phyloP scores from a whole-genome alignment of 2,329 filamentous ascomycete genomes.

The Calonectria pteridis region DNA sequence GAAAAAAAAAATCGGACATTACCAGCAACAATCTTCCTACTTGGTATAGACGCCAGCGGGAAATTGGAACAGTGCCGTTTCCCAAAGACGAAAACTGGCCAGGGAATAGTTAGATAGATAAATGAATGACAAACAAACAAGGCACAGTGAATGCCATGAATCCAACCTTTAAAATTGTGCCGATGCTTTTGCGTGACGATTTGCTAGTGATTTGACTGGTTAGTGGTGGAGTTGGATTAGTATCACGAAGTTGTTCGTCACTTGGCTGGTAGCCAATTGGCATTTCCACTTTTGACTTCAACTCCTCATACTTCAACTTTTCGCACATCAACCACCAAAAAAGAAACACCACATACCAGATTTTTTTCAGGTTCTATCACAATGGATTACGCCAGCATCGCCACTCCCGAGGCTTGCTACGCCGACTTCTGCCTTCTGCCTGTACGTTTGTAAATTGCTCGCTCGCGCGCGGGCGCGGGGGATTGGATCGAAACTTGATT shows the following conservation, averaged over 20 bases:
- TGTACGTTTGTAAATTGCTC: conserved; percentile 52
- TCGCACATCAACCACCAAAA: not conserved
- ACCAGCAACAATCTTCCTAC: not conserved
- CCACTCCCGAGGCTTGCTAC: conserved; percentile 81
- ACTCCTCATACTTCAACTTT: conserved; percentile 4
- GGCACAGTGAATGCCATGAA: conserved; percentile 20
- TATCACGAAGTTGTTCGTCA: conserved; percentile 35
- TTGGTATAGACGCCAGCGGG: not conserved
- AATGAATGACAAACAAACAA: conserved; percentile 11
- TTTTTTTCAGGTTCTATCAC: not conserved
- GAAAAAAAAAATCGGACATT: not conserved
- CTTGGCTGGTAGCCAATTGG: conserved; percentile 37
- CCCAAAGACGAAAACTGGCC: not conserved
- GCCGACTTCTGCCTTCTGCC: conserved; percentile 95
- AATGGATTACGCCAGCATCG: conserved; percentile 62
- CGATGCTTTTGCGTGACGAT: not conserved
- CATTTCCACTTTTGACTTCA: conserved; percentile 15
- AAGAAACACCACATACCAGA: not conserved
- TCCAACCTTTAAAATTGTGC: not conserved
- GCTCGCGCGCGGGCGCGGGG: not conserved
- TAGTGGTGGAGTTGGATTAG: conserved; percentile 13
- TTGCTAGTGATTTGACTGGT: conserved; percentile 2
- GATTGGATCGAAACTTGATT: too few relatives aligned
- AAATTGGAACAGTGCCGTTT: not conserved
- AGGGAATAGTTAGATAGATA: conserved; percentile 7